Evolutionary conservation across 257 asterid species (phyloP).

Genomic region (Craterostigma plantagineum): DNA sequence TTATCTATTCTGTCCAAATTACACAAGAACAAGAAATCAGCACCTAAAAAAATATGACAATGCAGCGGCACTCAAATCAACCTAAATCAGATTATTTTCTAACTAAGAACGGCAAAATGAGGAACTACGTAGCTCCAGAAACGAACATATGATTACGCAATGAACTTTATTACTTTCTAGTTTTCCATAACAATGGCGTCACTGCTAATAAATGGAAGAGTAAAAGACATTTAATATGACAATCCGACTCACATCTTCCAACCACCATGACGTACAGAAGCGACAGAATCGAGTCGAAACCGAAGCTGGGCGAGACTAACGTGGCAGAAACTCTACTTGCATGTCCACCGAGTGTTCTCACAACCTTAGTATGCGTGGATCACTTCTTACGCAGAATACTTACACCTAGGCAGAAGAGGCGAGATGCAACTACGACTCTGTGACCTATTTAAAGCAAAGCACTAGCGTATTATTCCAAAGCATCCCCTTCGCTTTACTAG

Average conservation of each 20-base stretch:
- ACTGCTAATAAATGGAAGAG: slow-evolving; percentile 5
- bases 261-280: too few relatives aligned
- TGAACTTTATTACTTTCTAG: too few relatives aligned
- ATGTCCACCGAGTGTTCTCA: slow-evolving; percentile 56
- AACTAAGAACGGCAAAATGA: background rate
- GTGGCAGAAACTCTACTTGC: slow-evolving; percentile 54
- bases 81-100: slow-evolving; percentile 1
- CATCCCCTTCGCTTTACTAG: slow-evolving; percentile 6
- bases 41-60: slow-evolving; percentile 1
- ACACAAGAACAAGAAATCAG: too few relatives aligned
- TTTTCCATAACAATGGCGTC: slow-evolving; percentile 4
- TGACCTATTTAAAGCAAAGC: slow-evolving; percentile 1
- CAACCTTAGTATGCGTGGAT: slow-evolving; percentile 17
- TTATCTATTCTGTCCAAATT: too few relatives aligned
- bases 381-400: slow-evolving; percentile 14
- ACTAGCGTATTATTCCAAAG: slow-evolving; percentile 11
- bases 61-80: slow-evolving; percentile 6
- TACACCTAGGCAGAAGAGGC: background rate
- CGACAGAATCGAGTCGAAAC: slow-evolving; percentile 20
- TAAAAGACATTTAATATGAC: slow-evolving; percentile 7
- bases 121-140: background rate
- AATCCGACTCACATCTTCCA: slow-evolving; percentile 16
- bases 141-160: too few relatives aligned
- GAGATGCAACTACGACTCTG: too few relatives aligned
- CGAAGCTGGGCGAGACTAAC: slow-evolving; percentile 46